phyloP scores from a whole-genome alignment of 2,329 filamentous ascomycete genomes.

The Penicillium janthinellum region DNA sequence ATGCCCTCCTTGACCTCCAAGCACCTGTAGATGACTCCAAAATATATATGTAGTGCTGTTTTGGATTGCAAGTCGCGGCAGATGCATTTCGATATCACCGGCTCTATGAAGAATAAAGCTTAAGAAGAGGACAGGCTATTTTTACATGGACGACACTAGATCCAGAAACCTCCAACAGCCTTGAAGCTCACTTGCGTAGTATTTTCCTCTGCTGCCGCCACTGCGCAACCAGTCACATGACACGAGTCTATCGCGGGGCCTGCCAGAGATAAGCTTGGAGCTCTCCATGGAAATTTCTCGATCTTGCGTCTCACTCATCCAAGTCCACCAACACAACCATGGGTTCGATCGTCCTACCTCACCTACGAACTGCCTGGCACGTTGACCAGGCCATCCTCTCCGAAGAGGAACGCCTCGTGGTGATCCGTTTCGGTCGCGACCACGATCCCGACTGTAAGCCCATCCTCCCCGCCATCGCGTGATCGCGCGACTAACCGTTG shows the following conservation, averaged over 20 bases:
- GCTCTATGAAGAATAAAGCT: too few species aligned
- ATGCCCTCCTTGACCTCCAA: too few species aligned
- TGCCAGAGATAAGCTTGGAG: constrained; percentile 23
- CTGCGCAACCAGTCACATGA: constrained; percentile 15
- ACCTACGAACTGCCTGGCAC: constrained; percentile 92
- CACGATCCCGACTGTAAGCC: constrained; percentile 69
- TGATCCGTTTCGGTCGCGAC: constrained; percentile 91
- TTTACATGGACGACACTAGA: neutral
- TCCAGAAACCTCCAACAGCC: neutral
- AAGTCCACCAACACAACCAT: constrained; percentile 41
- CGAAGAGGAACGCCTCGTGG: constrained; percentile 79
- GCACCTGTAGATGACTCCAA: too few species aligned
- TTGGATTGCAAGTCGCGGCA: too few species aligned
- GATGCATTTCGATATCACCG: too few species aligned
- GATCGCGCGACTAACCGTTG: constrained; percentile 21
- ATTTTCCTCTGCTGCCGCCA: neutral
- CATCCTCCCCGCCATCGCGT: neutral
- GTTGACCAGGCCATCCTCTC: constrained; percentile 93
- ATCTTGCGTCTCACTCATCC: constrained; percentile 1
- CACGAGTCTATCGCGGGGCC: constrained; percentile 14
- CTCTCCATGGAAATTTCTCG: constrained; percentile 14
- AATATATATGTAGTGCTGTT: too few species aligned
- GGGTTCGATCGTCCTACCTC: constrained; percentile 89
- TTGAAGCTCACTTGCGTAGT: neutral
- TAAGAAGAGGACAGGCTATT: too few species aligned